Evolutionary conservation across 108 stramenopile genomes (phyloP), one percentile per base, ranked within the genome.

Genomic region (Cyclotella choctawhatcheeana): DNA sequence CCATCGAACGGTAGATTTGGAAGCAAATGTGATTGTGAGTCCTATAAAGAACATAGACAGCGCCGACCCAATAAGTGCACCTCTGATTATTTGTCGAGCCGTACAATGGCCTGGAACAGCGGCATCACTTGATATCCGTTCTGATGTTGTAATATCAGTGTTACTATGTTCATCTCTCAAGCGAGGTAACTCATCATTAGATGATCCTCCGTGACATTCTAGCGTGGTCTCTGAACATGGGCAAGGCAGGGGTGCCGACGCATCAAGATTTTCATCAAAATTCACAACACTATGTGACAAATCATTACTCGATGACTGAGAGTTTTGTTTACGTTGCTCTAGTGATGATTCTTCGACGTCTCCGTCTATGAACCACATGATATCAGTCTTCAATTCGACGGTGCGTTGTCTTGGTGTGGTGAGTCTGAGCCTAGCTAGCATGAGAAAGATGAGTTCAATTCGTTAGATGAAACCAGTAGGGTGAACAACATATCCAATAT

Each of bases 281-380:
- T 54, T 21, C 22, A 55, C 13, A 52, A 34, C 22, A 35, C 35
- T 54, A 8, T 22, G 54, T 47, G 33, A 40, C 17, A 55, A 26
- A 30, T 67, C 55, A 69, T 69, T 12, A 45, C 59, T 0, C 6
- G 35, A 30, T n/a, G 20, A 45, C 0, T 30, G 22, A 27, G 25
- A 45, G 24, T 27, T 31, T 67, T 33, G 24, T 22, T 67, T 29
- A 31, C 7, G 18, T 7, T 48, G 37, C 20, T 20, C 37, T 26
- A 14, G 26, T 40, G 33, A 54, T 47, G 56, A 50, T 20, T 71
- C 70, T 61, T 71, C 70, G 48, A 71, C 45, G 21, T 53, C 33
- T 16, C 29, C 59, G 0, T 60, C 70, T 22, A 71, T 35, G 35
- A 37, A 61, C 70, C 70, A 71, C 70, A 71, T 56, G 30, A 10